phyloP scores from a whole-genome alignment of 2,329 filamentous ascomycete genomes.

The Fusarium sp. region DNA sequence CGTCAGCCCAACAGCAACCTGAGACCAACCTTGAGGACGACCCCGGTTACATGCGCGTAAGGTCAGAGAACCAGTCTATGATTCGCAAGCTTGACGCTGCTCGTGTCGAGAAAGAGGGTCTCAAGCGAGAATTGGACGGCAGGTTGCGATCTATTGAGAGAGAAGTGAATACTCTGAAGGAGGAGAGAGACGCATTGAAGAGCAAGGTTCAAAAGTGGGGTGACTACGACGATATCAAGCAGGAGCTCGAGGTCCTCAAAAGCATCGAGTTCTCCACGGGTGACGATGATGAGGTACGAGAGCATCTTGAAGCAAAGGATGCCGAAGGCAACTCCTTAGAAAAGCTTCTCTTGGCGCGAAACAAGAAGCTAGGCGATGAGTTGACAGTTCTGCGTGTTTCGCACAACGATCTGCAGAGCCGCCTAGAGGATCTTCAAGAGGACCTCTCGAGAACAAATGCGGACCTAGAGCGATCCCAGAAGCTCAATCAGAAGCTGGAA shows the following conservation, averaged over 20 bases:
- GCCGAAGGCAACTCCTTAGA: conserved; percentile 84
- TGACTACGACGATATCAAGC: conserved; percentile 96
- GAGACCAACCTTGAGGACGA: conserved; percentile 85
- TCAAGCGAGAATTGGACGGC: conserved; percentile 82
- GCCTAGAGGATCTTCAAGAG: conserved; percentile 85
- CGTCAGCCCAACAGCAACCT: conserved; percentile 72
- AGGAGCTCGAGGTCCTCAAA: conserved; percentile 96
- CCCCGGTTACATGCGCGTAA: conserved; percentile 86
- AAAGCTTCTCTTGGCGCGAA: conserved; percentile 89
- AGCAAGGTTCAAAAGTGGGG: conserved; percentile 88
- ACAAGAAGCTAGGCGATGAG: conserved; percentile 97
- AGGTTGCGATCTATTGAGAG: conserved; percentile 85
- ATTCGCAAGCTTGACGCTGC: conserved; percentile 89
- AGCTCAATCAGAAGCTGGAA: conserved; percentile 89
- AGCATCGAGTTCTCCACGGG: conserved; percentile 97
- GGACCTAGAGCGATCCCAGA: conserved; percentile 87
- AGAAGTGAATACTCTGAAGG: conserved; percentile 79
- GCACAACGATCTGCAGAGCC: conserved; percentile 88
- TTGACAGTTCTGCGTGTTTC: conserved; percentile 93
- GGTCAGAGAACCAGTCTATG: conserved; percentile 93
- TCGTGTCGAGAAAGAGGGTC: conserved; percentile 85
- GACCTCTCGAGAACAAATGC: conserved; percentile 86
- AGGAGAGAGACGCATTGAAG: conserved; percentile 85
- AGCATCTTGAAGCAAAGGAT: conserved; percentile 55
- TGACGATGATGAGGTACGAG: conserved; percentile 79